Conservation (phyloP, 805 yeast genomes). For the Phaffomyces opuntiae region DNA sequence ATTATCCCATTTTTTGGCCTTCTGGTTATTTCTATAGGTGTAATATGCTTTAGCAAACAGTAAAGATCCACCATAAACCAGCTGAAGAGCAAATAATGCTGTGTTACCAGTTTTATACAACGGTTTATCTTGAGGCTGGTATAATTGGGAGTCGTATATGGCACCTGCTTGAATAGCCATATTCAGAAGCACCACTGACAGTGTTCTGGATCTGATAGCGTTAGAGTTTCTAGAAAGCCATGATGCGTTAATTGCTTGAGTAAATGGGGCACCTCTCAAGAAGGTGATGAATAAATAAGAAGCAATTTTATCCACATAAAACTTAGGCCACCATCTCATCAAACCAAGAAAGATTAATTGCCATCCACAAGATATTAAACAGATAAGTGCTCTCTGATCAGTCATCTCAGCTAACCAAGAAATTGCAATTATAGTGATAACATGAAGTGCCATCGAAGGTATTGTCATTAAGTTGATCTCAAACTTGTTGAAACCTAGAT, state of each 20-base stretch:
- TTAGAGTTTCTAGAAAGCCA: slow-evolving; percentile 58
- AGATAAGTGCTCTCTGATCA: slow-evolving; percentile 14
- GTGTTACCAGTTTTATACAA: slow-evolving; percentile 50
- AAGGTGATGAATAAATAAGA: background rate
- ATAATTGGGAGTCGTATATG: slow-evolving; percentile 50
- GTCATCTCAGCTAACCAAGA: slow-evolving; percentile 31
- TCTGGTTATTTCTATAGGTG: slow-evolving; percentile 31
- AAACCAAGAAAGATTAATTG: slow-evolving; percentile 18
- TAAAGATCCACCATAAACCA: slow-evolving; percentile 13
- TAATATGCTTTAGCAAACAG: slow-evolving; percentile 6
- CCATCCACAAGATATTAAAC: too few species aligned
- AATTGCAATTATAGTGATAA: slow-evolving; percentile 29
- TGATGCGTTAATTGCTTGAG: background rate
- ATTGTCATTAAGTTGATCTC: slow-evolving; percentile 44
- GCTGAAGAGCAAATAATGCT: background rate
- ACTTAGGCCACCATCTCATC: slow-evolving; percentile 26
- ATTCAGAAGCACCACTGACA: slow-evolving; percentile 57
- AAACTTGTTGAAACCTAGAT: slow-evolving; percentile 45
- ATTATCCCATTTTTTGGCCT: slow-evolving; percentile 42
- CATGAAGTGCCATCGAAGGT: slow-evolving; percentile 30
- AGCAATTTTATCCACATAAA: slow-evolving; percentile 1
- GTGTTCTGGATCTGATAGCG: slow-evolving; percentile 52
- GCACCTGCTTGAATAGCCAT: slow-evolving; percentile 55
- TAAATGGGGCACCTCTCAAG: too few species aligned
- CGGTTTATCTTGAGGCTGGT: slow-evolving; percentile 51